Evolutionary conservation across 495 filamentous ascomycete genomes (phyloP), one percentile per base, ranked within the genome.

Genomic region (Jackrogersella multiformis): DNA sequence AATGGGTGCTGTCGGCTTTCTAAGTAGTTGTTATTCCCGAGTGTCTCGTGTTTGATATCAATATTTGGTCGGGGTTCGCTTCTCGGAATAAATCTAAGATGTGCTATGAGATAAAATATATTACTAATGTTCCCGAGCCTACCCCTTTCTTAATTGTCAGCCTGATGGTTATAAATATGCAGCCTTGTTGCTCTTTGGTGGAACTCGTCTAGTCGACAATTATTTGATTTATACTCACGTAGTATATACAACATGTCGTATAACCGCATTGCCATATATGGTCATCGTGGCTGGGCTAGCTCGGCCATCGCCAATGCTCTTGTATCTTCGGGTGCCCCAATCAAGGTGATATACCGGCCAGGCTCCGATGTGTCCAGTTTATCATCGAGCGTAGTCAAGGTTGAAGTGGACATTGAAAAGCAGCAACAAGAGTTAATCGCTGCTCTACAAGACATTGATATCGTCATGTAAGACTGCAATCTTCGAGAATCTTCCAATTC

Each of bases 221-320:
- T n/a, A 28, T 6, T n/a, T n/a, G n/a, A n/a, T n/a, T n/a, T n/a
- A n/a, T n/a, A n/a, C n/a, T n/a, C n/a, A n/a, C n/a, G n/a, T n/a
- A n/a, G 12, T 26, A 26, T 36, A 0, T 8, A 48, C 16, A 46
- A 4, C n/a, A 84, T 86, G 81, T 54, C 68, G 2, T 68, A 48
- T 41, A 73, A 73, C 35, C 68, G 68, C 9, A 71, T 73, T 21
- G 71, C 71, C 8, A 41, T 73, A 26, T 73, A 73, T n/a, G 71
- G 68, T 28, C 71, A 73, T 30, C 67, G 71, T 34, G 71, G 71
- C 24, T 73, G 71, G 71, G 68, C 61, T 23, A 66, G 71, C 18
- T 68, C 71, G 1, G 58, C 67, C 16, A 64, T 73, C 24, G 12
- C 67, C 59, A 52, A 56, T 4, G 71, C 71, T 18, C 60, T 73